phyloP scores from a whole-genome alignment of 2,329 filamentous ascomycete species.

The Cladosporium sp. region DNA sequence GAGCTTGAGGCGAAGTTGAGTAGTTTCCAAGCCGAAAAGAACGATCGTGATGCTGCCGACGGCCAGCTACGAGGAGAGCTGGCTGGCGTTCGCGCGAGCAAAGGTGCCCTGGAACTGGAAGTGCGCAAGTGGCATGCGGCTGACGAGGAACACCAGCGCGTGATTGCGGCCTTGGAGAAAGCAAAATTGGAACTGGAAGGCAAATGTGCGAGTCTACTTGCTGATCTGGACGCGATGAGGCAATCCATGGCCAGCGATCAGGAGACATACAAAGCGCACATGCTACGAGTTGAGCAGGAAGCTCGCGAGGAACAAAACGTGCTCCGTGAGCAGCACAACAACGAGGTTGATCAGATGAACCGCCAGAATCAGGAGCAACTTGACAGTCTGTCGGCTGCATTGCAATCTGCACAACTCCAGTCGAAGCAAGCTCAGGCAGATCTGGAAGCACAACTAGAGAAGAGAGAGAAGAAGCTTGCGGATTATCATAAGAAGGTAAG shows the following conservation, averaged over 20 bases:
- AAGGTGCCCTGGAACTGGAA: slow-evolving; percentile 8
- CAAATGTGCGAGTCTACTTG: background rate
- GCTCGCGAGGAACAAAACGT: background rate
- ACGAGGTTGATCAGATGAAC: slow-evolving; percentile 4
- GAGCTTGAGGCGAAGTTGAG: slow-evolving; percentile 8
- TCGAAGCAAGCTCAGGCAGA: slow-evolving; percentile 25
- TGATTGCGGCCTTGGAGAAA: background rate
- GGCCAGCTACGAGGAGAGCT: slow-evolving; percentile 18
- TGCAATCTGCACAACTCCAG: slow-evolving; percentile 16
- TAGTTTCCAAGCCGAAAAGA: slow-evolving; percentile 14
- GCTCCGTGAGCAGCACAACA: slow-evolving; percentile 18
- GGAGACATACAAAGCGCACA: background rate
- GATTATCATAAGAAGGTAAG: slow-evolving; percentile 19
- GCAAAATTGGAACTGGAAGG: slow-evolving; percentile 5
- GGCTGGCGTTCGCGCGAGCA: slow-evolving; percentile 14
- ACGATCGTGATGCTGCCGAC: background rate
- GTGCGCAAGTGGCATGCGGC: background rate
- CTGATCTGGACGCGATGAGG: background rate
- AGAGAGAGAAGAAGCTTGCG: slow-evolving; percentile 13
- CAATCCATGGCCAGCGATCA: slow-evolving; percentile 1
- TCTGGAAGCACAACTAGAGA: slow-evolving; percentile 12
- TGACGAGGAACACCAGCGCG: slow-evolving; percentile 9
- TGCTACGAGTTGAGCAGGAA: background rate
- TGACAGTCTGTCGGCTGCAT: background rate
- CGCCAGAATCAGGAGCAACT: background rate